phyloP scores from a whole-genome alignment of 768 basidiomycete genomes.

The Pleurotus salmoneostramineus region DNA sequence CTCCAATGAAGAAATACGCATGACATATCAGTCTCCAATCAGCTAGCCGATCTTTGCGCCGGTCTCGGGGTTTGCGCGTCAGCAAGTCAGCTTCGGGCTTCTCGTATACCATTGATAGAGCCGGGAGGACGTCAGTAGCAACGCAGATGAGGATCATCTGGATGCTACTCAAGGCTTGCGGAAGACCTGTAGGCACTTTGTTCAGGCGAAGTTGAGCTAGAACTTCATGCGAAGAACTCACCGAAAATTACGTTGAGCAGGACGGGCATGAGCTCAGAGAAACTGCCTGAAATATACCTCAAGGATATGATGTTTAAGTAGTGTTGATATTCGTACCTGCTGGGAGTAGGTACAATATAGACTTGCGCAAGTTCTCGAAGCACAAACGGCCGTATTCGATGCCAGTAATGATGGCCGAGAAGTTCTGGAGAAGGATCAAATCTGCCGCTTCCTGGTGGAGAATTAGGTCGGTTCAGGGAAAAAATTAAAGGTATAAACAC shows the following conservation, averaged over 20 bases:
- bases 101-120: slow-evolving; percentile 54
- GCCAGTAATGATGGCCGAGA: slow-evolving; percentile 60
- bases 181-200: slow-evolving; percentile 11
- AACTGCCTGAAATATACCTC: slow-evolving; percentile 23
- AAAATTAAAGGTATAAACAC: background rate
- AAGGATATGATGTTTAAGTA: background rate
- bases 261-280: slow-evolving; percentile 61
- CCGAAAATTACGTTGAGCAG: slow-evolving; percentile 40
- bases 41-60: slow-evolving; percentile 51
- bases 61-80: slow-evolving; percentile 48
- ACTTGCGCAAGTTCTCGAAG: slow-evolving; percentile 62
- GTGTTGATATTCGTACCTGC: slow-evolving; percentile 25
- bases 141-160: slow-evolving; percentile 51
- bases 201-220: background rate
- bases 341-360: slow-evolving; percentile 45
- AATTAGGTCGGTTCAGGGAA: background rate
- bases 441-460: slow-evolving; percentile 46
- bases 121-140: slow-evolving; percentile 51
- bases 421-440: slow-evolving; percentile 61
- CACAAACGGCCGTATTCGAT: slow-evolving; percentile 64
- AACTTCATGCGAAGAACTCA: background rate
- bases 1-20: slow-evolving; percentile 54
- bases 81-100: slow-evolving; percentile 60
- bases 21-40: slow-evolving; percentile 51
- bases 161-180: slow-evolving; percentile 32